Evolutionary conservation across 1,284 basidiomycete species (phyloP).

Genomic region (Pascua sp.): DNA sequence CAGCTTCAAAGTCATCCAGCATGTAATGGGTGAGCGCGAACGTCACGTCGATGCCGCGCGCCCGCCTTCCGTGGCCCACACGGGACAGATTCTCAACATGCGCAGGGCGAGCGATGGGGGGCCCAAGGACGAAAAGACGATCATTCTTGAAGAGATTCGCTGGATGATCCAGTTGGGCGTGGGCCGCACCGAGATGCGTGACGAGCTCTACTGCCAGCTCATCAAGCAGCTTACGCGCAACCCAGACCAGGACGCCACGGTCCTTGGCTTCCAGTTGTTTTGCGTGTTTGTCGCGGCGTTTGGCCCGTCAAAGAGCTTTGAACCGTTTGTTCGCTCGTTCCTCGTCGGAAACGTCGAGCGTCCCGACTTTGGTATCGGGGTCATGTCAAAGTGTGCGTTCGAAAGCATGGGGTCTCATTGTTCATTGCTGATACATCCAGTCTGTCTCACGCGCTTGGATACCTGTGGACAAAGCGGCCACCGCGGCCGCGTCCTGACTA

Average conservation of each 20-base stretch:
- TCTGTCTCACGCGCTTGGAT: constrained; percentile 68
- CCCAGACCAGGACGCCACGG: constrained; percentile 72
- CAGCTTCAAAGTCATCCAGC: constrained; percentile 82
- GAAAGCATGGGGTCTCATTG: not conserved
- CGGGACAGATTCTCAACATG: constrained; percentile 7
- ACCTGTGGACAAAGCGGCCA: constrained; percentile 74
- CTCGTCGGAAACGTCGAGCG: constrained; percentile 62
- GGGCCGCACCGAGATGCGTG: constrained; percentile 71
- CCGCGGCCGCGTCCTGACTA: constrained; percentile 71
- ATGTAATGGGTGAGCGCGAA: constrained; percentile 86
- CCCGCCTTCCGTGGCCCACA: constrained; percentile 1
- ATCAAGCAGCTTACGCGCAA: constrained; percentile 86
- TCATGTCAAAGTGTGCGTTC: constrained; percentile 71
- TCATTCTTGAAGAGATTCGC: constrained; percentile 73
- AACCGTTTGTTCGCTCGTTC: constrained; percentile 72
- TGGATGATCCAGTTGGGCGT: constrained; percentile 79
- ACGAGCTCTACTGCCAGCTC: constrained; percentile 86
- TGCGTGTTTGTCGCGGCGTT: constrained; percentile 83
- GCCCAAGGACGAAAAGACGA: constrained; percentile 30
- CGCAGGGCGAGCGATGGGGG: constrained; percentile 6
- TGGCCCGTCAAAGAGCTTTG: constrained; percentile 85
- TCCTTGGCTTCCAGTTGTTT: constrained; percentile 85
- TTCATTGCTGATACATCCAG: constrained; percentile 19
- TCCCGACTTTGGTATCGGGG: constrained; percentile 66
- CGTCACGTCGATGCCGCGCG: constrained; percentile 47